Evolutionary conservation across 2,329 filamentous ascomycete genomes (phyloP).

Genomic region (Aaosphaeria arxii): DNA sequence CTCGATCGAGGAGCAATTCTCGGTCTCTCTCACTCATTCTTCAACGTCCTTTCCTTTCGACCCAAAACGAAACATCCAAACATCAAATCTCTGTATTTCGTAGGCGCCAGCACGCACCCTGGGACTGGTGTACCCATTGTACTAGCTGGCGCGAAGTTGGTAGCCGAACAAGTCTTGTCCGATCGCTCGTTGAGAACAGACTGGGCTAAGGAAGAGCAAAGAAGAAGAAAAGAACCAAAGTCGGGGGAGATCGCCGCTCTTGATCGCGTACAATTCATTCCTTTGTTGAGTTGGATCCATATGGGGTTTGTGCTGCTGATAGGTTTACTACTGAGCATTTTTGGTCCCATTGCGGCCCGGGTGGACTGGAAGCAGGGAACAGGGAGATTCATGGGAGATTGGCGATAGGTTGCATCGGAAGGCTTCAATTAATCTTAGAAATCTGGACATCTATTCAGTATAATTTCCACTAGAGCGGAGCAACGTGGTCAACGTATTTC

Average conservation of each 20-base stretch:
- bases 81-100: constrained; percentile 62
- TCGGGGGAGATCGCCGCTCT: constrained; percentile 4
- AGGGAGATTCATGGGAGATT: constrained; percentile 2
- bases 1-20: constrained; percentile 73
- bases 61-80: constrained; percentile 56
- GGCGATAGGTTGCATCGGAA: neutral
- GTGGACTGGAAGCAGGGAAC: constrained; percentile 7
- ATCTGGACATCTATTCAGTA: neutral
- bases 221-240: constrained; percentile 4
- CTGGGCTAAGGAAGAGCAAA: constrained; percentile 37
- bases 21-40: constrained; percentile 69
- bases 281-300: constrained; percentile 14
- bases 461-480: neutral
- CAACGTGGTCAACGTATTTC: neutral
- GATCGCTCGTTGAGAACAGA: constrained; percentile 35
- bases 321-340: constrained; percentile 1
- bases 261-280: constrained; percentile 14
- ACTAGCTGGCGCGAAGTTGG: constrained; percentile 65
- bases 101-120: constrained; percentile 72
- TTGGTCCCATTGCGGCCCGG: neutral
- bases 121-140: constrained; percentile 75
- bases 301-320: constrained; percentile 11
- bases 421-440: constrained; percentile 21
- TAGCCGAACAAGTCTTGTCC: constrained; percentile 50
- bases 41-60: constrained; percentile 67